phyloP scores from a whole-genome alignment of 371 early-diverging fungal genomes.

The Mortierella sp. region DNA sequence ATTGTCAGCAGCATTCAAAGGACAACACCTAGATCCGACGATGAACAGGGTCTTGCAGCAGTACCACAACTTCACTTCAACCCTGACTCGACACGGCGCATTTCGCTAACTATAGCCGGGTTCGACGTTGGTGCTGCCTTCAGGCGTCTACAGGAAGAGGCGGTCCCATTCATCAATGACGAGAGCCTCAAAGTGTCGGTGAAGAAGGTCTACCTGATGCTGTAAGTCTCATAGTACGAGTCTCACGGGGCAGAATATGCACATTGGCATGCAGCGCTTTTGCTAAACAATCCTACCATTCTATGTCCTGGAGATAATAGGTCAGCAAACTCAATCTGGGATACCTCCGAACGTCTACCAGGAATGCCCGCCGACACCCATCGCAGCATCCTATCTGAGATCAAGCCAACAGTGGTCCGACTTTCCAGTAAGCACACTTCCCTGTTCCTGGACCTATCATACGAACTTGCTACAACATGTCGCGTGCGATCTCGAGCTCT shows the following conservation, averaged over 20 bases:
- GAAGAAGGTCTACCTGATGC: constrained; percentile 14
- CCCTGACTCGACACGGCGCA: constrained; percentile 10
- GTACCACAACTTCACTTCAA: constrained; percentile 16
- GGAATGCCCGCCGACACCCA: constrained; percentile 6
- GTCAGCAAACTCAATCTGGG: constrained; percentile 18
- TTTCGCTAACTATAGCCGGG: constrained; percentile 11
- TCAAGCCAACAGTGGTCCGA: constrained; percentile 18
- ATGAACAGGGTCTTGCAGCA: constrained; percentile 2
- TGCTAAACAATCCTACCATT: background rate
- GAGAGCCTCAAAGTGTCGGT: constrained; percentile 18
- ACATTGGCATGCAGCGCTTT: background rate
- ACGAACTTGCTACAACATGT: constrained; percentile 1
- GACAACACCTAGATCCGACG: background rate
- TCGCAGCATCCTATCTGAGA: constrained; percentile 7
- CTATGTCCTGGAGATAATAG: constrained; percentile 1
- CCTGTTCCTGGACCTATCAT: constrained; percentile 9
- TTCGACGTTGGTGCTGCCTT: constrained; percentile 25
- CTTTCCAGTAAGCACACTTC: background rate
- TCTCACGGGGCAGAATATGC: background rate
- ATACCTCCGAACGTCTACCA: constrained; percentile 1
- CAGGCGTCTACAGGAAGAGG: constrained; percentile 17
- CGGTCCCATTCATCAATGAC: constrained; percentile 17
- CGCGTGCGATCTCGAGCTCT: constrained; percentile 12
- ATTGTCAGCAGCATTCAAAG: constrained; percentile 6
- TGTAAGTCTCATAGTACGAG: constrained; percentile 19